phyloP scores from a whole-genome alignment of 2,329 filamentous ascomycete species.

The Xylariaceae sp. region DNA sequence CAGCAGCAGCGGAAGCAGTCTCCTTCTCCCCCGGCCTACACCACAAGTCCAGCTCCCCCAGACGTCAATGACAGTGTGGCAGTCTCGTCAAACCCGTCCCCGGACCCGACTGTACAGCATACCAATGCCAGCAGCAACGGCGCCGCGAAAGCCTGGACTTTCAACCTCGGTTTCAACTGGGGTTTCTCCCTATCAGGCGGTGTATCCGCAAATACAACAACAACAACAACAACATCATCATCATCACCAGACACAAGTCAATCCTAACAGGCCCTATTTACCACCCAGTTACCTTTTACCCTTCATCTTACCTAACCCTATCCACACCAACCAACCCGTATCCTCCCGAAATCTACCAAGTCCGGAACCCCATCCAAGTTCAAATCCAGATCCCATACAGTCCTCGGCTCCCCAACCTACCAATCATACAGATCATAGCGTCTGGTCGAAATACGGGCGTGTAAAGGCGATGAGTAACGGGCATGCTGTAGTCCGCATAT shows the following conservation, averaged over 20 bases:
- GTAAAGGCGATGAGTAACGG: neutral
- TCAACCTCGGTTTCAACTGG: constrained; percentile 28
- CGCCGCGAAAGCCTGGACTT: constrained; percentile 23
- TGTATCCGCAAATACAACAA: constrained; percentile 14
- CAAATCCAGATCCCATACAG: too few species aligned
- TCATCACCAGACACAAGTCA: neutral
- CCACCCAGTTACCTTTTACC: too few species aligned
- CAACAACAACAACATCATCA: neutral
- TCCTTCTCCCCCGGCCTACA: neutral
- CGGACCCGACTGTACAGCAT: neutral
- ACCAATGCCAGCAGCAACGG: constrained; percentile 11
- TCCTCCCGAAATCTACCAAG: too few species aligned
- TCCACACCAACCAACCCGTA: too few species aligned
- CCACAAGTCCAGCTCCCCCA: neutral
- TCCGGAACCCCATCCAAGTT: too few species aligned
- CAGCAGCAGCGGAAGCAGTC: neutral
- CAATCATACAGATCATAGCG: too few species aligned
- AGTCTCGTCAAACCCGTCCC: neutral
- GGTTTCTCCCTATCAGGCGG: constrained; percentile 27
- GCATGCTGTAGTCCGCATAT: neutral
- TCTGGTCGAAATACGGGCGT: too few species aligned
- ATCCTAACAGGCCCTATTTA: neutral
- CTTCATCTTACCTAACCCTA: too few species aligned
- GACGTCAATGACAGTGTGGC: neutral
- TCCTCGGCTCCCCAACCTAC: too few species aligned